A percentile compares a stretch with the other conserved stretches of the same genome.
Conservation (phyloP, 73 alveolate genomes). For the Blepharisma japonicum region DNA sequence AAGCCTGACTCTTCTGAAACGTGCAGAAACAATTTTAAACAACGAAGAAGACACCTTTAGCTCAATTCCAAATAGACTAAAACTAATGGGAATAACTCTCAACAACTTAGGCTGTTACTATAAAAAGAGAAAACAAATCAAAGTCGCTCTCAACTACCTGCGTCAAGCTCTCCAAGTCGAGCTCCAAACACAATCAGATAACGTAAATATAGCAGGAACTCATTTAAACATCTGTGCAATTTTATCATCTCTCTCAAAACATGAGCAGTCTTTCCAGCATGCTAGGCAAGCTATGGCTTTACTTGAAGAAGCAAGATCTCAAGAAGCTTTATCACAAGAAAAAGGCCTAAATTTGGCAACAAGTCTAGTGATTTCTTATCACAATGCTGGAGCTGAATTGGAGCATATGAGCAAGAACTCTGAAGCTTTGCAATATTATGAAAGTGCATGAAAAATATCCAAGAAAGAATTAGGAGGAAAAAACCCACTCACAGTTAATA, state of each 20-base stretch:
- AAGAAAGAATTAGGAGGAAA: no score
- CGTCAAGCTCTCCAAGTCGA: not conserved
- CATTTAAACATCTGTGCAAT: conserved; percentile 33
- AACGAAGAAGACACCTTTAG: not conserved
- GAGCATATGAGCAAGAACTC: conserved; percentile 35
- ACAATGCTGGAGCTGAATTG: conserved; percentile 52
- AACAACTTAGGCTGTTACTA: conserved; percentile 61
- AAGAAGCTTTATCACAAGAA: not conserved
- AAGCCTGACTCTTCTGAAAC: conserved; percentile 3
- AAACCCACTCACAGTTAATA: no score
- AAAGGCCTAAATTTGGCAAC: not conserved
- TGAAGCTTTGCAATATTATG: conserved; percentile 35
- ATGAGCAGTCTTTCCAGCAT: conserved; percentile 7
- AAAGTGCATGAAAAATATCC: not conserved
- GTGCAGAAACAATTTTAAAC: conserved; percentile 7
- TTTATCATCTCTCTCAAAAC: not conserved
- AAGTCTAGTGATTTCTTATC: conserved; percentile 43
- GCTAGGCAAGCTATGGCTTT: not conserved
- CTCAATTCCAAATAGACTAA: conserved; percentile 7
- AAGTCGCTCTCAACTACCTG: conserved; percentile 4
- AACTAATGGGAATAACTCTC: conserved; percentile 34
- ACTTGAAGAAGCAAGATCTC: conserved; percentile 4
- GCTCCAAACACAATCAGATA: not conserved
- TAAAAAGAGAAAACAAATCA: conserved; percentile 31
- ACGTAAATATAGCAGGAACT: not conserved